Conservation (phyloP, 2,329 filamentous ascomycete species). For the Lecanicillium sp. region DNA sequence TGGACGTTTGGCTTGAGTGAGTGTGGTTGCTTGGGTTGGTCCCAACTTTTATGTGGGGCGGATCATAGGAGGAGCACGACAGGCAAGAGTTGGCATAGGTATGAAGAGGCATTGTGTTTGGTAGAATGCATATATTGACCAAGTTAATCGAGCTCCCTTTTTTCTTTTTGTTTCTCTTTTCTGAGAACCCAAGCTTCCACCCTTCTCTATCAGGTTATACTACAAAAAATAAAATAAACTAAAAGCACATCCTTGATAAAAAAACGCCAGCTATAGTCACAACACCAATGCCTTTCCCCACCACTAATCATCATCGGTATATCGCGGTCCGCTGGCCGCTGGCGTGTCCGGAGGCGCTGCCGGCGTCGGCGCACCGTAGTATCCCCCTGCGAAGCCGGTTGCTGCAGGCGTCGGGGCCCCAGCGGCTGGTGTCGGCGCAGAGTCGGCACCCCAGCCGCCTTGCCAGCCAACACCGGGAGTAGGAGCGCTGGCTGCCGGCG, state of each 20-base stretch:
- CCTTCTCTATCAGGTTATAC: slow-evolving; percentile 5
- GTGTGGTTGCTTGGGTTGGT: no score
- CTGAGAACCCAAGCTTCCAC: neutral
- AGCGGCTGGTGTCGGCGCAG: slow-evolving; percentile 58
- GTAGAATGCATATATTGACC: no score
- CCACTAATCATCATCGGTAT: slow-evolving; percentile 41
- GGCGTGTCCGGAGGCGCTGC: slow-evolving; percentile 53
- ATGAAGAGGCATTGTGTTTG: no score
- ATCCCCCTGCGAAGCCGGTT: slow-evolving; percentile 52
- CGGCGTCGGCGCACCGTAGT: slow-evolving; percentile 51
- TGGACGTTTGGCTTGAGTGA: no score
- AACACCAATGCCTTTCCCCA: neutral
- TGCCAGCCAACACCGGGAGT: slow-evolving; percentile 61
- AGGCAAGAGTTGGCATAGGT: no score
- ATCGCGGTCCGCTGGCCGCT: slow-evolving; percentile 49
- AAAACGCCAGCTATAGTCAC: neutral
- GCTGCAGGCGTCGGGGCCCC: slow-evolving; percentile 64
- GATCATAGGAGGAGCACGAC: no score
- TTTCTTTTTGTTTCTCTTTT: neutral
- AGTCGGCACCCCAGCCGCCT: slow-evolving; percentile 51
- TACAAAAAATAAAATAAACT: slow-evolving; percentile 4
- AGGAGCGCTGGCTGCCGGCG: slow-evolving; percentile 56
- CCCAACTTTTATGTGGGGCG: no score
- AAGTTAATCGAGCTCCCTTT: no score
- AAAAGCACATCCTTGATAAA: slow-evolving; percentile 3